Evolutionary conservation across 768 basidiomycete species (phyloP), one percentile per base, ranked within the genome.

Genomic region (Tylopilus cervinicoccineus): DNA sequence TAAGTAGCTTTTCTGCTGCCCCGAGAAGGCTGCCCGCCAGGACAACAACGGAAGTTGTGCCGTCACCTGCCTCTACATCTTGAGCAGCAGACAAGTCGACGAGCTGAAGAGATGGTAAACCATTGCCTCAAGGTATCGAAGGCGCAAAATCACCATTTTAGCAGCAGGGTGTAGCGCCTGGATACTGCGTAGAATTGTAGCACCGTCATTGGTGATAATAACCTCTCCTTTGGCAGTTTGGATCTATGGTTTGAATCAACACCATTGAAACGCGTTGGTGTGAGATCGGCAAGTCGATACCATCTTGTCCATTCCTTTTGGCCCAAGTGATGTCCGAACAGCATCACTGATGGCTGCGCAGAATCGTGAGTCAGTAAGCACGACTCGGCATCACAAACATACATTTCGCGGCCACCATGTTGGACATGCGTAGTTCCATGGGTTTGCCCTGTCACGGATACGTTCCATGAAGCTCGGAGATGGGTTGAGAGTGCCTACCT

Each of bases 251-350:
- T 37, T 47, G 52, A 29, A 40, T 62, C 38, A 61, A 43, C 44
- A 48, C 37, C 40, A 23, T 47, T 36, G 20, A 32, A 42, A 20
- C 33, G 34, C 13, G 27, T 34, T 32, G n/a, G 24, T 32, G 32
- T 49, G 33, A 57, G 58, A 61, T 58, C 45, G 32, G 24, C 9
- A 43, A 33, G 51, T 47, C 54, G 74, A 50, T 61, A 89, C 95
- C 95, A 98, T 98, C 77, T 98, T 98, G 74, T 98, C 95, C 95
- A 99, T 99, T 53, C 95, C 95, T 68, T 88, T 84, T 39, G 95
- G 95, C 13, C 95, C 95, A 58, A 99, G 72, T 36, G 94, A 97
- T 38, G 95, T 98, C 59, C 95, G 78, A 36, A 99, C 94, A 44
- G 93, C 95, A 76, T 96, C 94, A 59, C 93, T 93, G 63, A 99